Base-by-base conservation (phyloP, 495 filamentous ascomycete species). In the Neurospora sp. region DNA sequence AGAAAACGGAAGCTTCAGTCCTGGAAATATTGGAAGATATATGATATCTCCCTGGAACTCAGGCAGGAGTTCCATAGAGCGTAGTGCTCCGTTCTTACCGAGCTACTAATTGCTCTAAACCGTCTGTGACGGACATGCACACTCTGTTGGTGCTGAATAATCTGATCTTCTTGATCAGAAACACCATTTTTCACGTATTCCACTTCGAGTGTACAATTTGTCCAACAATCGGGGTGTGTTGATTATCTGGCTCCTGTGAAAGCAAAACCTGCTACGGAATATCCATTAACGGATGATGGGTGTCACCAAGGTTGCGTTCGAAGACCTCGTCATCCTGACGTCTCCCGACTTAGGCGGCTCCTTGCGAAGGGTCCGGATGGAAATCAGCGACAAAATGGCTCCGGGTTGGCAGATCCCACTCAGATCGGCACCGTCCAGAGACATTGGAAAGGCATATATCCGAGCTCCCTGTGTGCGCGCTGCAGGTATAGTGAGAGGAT, bases 321-420 rank as follows among this genome's bases (percentile, higher is more conserved):
- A 53, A 53, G 9, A 14, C n/a, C 20, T 27, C 9, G 45, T 53
- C 45, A 53, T 53, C 45, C 45, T 53, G 45, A 38, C 22, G 44
- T 45, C 9, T 70, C 70, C 70, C 40, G 59, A 35, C 42, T 17
- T 70, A 45, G 16, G 69, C 31, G 9, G 69, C 16, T 27, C 39
- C 71, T 40, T 40, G 38, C 12, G 17, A 65, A 45, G 59, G 68
- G 10, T 61, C 41, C 20, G 38, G 72, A 40, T 12, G 35, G n/a
- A 12, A 7, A n/a, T 69, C n/a, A 10, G 8, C n/a, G 6, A 31
- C 12, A n/a, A 77, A 79, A 35, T 71, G 70, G 20, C 40, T 41
- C 45, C 22, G 69, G 8, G 76, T 78, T 9, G n/a, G 40, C 14
- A 70, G 17, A 53, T 78, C 78, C 76, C 78, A 79, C 7, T 73